Conservation (phyloP, 2,329 filamentous ascomycete species). For the Colletotrichum sp. region DNA sequence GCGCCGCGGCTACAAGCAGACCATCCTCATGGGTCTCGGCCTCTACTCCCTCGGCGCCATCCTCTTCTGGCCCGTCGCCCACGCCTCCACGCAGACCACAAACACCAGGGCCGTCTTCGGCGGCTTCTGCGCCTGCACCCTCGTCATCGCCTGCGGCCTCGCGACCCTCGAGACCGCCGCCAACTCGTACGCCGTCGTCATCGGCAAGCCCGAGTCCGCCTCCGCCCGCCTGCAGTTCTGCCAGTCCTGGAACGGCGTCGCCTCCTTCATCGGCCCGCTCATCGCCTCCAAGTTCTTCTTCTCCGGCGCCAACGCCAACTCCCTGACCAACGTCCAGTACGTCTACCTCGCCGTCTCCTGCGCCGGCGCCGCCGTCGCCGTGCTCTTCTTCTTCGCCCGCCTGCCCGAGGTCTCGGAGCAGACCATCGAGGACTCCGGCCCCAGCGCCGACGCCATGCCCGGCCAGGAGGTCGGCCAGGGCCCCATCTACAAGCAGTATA, state of each 20-base stretch:
- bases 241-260: constrained; percentile 58
- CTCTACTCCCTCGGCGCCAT: constrained; percentile 68
- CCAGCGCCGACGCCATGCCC: constrained; percentile 22
- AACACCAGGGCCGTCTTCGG: constrained; percentile 56
- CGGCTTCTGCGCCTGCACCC: constrained; percentile 74
- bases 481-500: constrained; percentile 73
- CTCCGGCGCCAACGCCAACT: constrained; percentile 50
- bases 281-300: constrained; percentile 78
- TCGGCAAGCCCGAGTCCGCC: constrained; percentile 56
- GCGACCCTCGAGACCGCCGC: constrained; percentile 78
- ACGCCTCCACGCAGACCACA: constrained; percentile 52
- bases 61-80: constrained; percentile 51
- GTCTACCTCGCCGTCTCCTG: constrained; percentile 75
- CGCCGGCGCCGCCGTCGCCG: constrained; percentile 71
- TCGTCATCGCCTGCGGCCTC: constrained; percentile 75
- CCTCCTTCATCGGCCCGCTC: constrained; percentile 67
- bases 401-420: constrained; percentile 73
- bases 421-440: constrained; percentile 29
- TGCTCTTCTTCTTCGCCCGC: constrained; percentile 68
- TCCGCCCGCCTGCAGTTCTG: constrained; percentile 58
- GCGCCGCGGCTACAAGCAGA: constrained; percentile 46
- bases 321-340: constrained; percentile 74
- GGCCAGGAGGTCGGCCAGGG: constrained; percentile 57
- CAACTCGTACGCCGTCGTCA: constrained; percentile 65
- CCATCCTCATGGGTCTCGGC: constrained; percentile 58